phyloP scores from a whole-genome alignment of 768 basidiomycete species.

The Amanita pallidorosea region DNA sequence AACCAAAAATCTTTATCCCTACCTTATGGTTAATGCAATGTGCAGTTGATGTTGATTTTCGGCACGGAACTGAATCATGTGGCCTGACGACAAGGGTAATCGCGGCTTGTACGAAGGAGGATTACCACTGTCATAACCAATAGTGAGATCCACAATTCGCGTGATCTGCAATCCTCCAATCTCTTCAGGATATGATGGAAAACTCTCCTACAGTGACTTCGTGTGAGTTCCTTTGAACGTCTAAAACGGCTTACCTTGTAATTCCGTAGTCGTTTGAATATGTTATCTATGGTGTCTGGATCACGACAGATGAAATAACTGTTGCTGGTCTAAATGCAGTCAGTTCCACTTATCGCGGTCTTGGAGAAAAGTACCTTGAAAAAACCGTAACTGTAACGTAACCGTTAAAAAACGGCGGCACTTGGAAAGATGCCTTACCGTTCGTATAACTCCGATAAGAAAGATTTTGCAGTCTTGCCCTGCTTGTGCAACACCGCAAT shows the following conservation, averaged over 20 bases:
- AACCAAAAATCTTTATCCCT: not conserved
- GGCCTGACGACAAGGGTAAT: constrained; percentile 64
- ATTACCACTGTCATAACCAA: constrained; percentile 67
- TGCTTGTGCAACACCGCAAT: constrained; percentile 36
- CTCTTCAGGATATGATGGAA: constrained; percentile 41
- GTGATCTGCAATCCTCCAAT: constrained; percentile 54
- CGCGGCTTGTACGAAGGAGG: constrained; percentile 51
- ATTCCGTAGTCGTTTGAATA: constrained; percentile 59
- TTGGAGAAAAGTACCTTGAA: constrained; percentile 39
- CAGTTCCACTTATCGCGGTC: not conserved
- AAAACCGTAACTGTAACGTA: constrained; percentile 51
- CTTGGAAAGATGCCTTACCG: constrained; percentile 24
- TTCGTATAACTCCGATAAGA: constrained; percentile 55
- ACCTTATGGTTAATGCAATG: constrained; percentile 67
- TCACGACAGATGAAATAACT: constrained; percentile 75
- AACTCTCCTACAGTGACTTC: not conserved
- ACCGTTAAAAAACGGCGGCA: not conserved
- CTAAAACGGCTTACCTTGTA: constrained; percentile 27
- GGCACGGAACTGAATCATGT: constrained; percentile 79
- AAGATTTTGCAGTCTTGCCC: constrained; percentile 42
- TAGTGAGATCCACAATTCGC: constrained; percentile 65
- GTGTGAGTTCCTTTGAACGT: not conserved
- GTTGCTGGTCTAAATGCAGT: constrained; percentile 53
- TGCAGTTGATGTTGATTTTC: constrained; percentile 29
- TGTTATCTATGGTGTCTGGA: constrained; percentile 48